Conservation (phyloP, 768 basidiomycete species). For the Imleria badia region DNA sequence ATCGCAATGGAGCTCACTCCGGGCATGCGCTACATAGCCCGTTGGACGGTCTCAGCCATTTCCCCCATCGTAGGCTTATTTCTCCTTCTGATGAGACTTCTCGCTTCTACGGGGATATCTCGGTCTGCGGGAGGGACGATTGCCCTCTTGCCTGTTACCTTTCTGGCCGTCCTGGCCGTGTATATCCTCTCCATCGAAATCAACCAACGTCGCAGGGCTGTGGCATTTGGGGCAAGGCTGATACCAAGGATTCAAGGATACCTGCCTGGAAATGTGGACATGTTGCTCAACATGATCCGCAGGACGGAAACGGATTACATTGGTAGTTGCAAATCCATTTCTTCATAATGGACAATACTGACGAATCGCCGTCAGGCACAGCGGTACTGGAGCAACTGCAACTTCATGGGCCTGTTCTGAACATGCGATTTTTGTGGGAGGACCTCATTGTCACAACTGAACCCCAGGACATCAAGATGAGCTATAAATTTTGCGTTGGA, state of each 20-base stretch:
- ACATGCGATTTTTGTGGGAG: constrained; percentile 49
- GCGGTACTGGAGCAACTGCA: constrained; percentile 23
- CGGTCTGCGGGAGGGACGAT: constrained; percentile 4
- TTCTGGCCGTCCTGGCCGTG: not conserved
- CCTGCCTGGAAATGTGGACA: constrained; percentile 37
- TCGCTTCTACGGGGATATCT: constrained; percentile 10
- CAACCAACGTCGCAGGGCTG: constrained; percentile 19
- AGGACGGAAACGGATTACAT: constrained; percentile 34
- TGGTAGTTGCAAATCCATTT: constrained; percentile 22
- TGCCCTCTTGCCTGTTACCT: constrained; percentile 2
- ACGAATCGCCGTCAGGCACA: constrained; percentile 19
- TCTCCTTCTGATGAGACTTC: constrained; percentile 11
- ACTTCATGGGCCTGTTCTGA: constrained; percentile 32
- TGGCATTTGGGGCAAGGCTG: constrained; percentile 24
- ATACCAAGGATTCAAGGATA: constrained; percentile 34
- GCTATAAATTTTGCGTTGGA: not conserved
- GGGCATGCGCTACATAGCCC: constrained; percentile 23
- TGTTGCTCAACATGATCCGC: constrained; percentile 21
- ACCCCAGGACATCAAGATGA: constrained; percentile 48
- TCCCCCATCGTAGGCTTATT: constrained; percentile 14
- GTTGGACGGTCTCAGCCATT: constrained; percentile 9
- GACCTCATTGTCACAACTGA: constrained; percentile 47
- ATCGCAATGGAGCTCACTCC: constrained; percentile 20
- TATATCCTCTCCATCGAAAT: constrained; percentile 2
- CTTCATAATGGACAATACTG: not conserved